Conservation (phyloP, 1,284 basidiomycete genomes). For the Apiotrichum gracile region DNA sequence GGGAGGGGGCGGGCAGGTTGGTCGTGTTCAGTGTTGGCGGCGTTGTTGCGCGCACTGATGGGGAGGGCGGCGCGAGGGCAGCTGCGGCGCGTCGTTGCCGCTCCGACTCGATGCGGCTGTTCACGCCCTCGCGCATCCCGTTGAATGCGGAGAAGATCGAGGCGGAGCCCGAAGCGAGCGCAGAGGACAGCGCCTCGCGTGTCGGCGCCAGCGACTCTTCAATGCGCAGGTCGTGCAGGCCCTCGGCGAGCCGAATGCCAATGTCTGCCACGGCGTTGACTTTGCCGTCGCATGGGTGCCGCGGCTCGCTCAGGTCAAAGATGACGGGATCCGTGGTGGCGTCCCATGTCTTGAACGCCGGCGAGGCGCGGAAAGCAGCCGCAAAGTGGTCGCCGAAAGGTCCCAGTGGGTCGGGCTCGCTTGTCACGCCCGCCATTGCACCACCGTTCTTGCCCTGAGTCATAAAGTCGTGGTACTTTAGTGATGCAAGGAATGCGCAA, state of each 20-base stretch:
- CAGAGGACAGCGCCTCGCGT: constrained; percentile 74
- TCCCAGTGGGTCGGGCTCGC: constrained; percentile 48
- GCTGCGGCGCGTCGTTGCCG: constrained; percentile 12
- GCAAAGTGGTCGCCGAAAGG: constrained; percentile 83
- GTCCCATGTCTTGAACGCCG: constrained; percentile 82
- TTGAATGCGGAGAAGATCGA: constrained; percentile 80
- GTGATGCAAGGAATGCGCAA: constrained; percentile 53
- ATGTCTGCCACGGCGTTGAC: constrained; percentile 83
- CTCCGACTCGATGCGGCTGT: constrained; percentile 27
- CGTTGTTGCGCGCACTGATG: background rate
- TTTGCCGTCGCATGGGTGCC: constrained; percentile 82
- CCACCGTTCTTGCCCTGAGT: constrained; percentile 2
- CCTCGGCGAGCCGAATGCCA: constrained; percentile 73
- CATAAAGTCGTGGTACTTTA: constrained; percentile 79
- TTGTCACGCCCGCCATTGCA: background rate
- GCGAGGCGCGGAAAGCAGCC: constrained; percentile 71
- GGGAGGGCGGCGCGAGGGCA: background rate
- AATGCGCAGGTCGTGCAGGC: constrained; percentile 80
- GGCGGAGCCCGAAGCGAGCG: constrained; percentile 66
- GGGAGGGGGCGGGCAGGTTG: background rate
- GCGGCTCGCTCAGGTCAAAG: constrained; percentile 86
- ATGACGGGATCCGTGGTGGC: constrained; percentile 76
- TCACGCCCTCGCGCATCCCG: constrained; percentile 57
- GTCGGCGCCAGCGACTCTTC: constrained; percentile 84
- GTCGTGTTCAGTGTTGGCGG: background rate